Evolutionary conservation across 495 filamentous ascomycete genomes (phyloP), one percentile per base, ranked within the genome.

Genomic region (Xylaria telfairii): DNA sequence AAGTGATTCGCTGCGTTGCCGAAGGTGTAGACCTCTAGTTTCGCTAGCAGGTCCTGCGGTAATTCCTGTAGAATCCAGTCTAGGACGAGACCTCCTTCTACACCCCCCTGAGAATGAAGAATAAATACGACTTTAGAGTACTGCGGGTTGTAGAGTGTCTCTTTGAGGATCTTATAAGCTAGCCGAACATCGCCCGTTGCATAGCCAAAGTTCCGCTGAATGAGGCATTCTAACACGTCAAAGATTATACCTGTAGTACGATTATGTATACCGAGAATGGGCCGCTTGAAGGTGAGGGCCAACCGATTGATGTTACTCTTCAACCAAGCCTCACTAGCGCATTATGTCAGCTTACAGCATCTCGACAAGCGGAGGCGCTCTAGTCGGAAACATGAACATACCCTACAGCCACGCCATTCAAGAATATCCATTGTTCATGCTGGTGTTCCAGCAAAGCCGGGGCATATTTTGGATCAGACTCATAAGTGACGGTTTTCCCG

Each of bases 1-100:
- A 95, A 97, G 78, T 96, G 93, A 73, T 94, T 95, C 2, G 93
- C 92, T 8, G 93, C 92, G 67, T 88, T 90, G 10, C 92, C 93
- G 74, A 96, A 97, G 0, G 93, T 96, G 79, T 95, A 96, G 15
- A 96, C 88, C 76, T 96, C 94, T 13, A 96, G 83, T 65, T 92
- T 90, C 0, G 83, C 77, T 21, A 95, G 82, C 1, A 90, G 78
- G 53, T 90, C 85, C 41, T 90, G 88, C 0, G 92, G 90, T 0
- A 96, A 76, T 73, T 95, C 93, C 73, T 90, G 87, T 9, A 95
- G 83, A 10, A 97, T 86, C 87, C 90, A 92, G 83, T 97, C 94
- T 2, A 95, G 75, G 13, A 93, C 89, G 64, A 94, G 79, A 1
- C 89, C 85, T 6, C 90, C 88, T 77, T 95, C 90, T 68, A 96